phyloP scores from a whole-genome alignment of 306 rosid genomes.

The Prunus armeniaca region DNA sequence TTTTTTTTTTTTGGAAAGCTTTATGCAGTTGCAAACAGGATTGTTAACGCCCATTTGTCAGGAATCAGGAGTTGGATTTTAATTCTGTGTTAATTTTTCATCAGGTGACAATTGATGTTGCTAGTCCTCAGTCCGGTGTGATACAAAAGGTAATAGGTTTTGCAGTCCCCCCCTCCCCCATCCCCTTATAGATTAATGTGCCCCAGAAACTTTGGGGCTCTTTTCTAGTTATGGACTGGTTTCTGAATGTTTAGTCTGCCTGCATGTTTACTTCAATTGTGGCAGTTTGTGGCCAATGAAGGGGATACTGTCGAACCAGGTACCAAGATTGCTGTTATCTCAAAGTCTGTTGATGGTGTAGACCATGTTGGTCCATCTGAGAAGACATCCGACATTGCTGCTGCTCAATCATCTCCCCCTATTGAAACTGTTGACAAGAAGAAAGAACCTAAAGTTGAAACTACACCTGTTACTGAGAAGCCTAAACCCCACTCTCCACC shows the following conservation, averaged over 20 bases:
- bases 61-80: slow-evolving; percentile 4
- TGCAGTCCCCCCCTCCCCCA: background rate
- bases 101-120: slow-evolving; percentile 83
- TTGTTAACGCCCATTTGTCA: slow-evolving; percentile 2
- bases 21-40: slow-evolving; percentile 6
- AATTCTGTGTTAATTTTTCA: slow-evolving; percentile 16
- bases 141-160: slow-evolving; percentile 52
- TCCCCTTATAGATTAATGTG: background rate
- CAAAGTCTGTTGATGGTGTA: slow-evolving; percentile 72
- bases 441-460: slow-evolving; percentile 51
- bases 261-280: slow-evolving; percentile 12
- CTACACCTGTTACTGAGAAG: slow-evolving; percentile 37
- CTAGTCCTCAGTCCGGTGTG: slow-evolving; percentile 80
- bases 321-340: slow-evolving; percentile 75
- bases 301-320: slow-evolving; percentile 90
- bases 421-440: slow-evolving; percentile 40
- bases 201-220: background rate
- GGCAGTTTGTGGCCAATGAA: slow-evolving; percentile 73
- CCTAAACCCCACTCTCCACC: slow-evolving; percentile 41
- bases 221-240: background rate
- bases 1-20: slow-evolving; percentile 18
- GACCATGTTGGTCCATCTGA: slow-evolving; percentile 73
- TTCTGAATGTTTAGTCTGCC: slow-evolving; percentile 7
- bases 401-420: slow-evolving; percentile 40
- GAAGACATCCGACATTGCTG: slow-evolving; percentile 42